Evolutionary conservation across 306 rosid genomes (phyloP).

Genomic region (Rosa persica): DNA sequence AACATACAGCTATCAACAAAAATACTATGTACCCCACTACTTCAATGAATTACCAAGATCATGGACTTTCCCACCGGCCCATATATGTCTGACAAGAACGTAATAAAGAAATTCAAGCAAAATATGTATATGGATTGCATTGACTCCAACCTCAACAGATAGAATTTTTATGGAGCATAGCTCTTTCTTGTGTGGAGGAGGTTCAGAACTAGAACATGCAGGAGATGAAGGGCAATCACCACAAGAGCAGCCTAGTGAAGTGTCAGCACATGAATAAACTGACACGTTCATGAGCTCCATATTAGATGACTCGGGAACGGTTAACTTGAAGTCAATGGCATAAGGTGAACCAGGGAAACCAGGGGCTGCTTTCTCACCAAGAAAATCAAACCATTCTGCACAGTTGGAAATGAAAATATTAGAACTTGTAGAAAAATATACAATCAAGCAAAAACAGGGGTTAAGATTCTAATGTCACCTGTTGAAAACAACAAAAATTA

Average conservation of each 20-base stretch:
- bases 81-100: slow-evolving; percentile 11
- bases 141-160: slow-evolving; percentile 60
- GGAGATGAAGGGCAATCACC: slow-evolving; percentile 95
- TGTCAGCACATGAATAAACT: slow-evolving; percentile 76
- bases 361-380: slow-evolving; percentile 69
- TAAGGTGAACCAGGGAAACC: slow-evolving; percentile 96
- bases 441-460: neutral
- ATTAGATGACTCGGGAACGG: slow-evolving; percentile 46
- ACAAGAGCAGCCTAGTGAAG: slow-evolving; percentile 95
- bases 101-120: neutral
- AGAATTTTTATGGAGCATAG: slow-evolving; percentile 70
- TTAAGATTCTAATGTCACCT: neutral
- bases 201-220: slow-evolving; percentile 61
- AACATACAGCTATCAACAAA: slow-evolving; percentile 4
- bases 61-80: neutral
- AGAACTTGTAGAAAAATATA: slow-evolving; percentile 23
- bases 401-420: slow-evolving; percentile 31
- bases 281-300: slow-evolving; percentile 84
- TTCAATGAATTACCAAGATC: slow-evolving; percentile 19
- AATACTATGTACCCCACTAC: slow-evolving; percentile 6
- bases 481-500: neutral
- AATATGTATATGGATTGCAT: slow-evolving; percentile 17
- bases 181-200: slow-evolving; percentile 62
- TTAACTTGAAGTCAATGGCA: slow-evolving; percentile 61
- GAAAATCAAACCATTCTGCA: slow-evolving; percentile 86